Base-by-base conservation (phyloP, 2,329 filamentous ascomycete species). In the Zymoseptoria ardabiliae region DNA sequence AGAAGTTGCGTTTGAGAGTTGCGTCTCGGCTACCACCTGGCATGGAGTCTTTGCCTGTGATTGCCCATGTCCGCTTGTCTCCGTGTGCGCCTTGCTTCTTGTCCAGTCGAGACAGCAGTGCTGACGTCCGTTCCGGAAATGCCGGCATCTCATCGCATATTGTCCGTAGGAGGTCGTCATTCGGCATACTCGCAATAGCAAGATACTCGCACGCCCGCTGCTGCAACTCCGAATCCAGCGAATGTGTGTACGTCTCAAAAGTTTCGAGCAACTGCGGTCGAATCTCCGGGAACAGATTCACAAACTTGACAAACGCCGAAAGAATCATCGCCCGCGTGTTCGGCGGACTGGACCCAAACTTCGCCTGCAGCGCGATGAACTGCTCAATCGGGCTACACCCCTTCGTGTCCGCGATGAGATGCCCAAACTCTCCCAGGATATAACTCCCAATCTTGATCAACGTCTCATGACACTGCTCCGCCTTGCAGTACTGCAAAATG, bases 81-180 rank as follows among this genome's bases (percentile, higher is more conserved):
- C 90, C 96, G 13, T 91, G 94, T 10, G 66, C 63, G 61, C 89
- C 90, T 69, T 95, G 91, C 77, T 96, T 97, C 75, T 96, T 91
- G 75, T 99, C 93, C 54, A 99, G 81, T 59, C 94, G 84, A 48
- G 93, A 97, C 10, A 99, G 80, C 25, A 99, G 79, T 1, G 94
- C 93, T 4, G 94, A 97, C 60, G 96, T 87, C 61, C 95, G 82
- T 74, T 99, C 92, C 0, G 94, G 95, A 76, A 97, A 99, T 0
- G 94, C 92, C 2, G 94, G 94, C 95, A 99, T 99, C 74, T 99
- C 94, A 68, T 99, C 94, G 73, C 92, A 96, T 5, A 99, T 87
- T 0, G 94, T 97, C 55, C 94, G 85, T 11, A 99, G 80, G 6
- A 99, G 82, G 65, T 97, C 92, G 69, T 99, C 94, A 0, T 90